phyloP scores from a whole-genome alignment of 371 early-diverging fungal genomes.

The Blakeslea trispora region DNA sequence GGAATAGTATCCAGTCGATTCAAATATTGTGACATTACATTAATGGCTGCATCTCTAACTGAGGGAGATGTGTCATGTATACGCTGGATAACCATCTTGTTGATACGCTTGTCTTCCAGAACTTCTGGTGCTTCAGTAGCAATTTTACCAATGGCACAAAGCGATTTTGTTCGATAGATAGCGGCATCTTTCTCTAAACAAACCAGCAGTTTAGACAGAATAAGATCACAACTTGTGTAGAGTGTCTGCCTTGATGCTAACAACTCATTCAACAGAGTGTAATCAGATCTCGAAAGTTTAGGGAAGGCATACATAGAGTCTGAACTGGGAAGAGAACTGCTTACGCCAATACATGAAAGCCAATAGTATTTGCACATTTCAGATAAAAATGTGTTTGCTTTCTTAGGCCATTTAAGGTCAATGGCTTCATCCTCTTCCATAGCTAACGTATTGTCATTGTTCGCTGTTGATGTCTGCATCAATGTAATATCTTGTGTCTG shows the following conservation, averaged over 20 bases:
- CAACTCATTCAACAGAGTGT: slow-evolving; percentile 41
- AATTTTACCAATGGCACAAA: slow-evolving; percentile 76
- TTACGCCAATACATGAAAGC: slow-evolving; percentile 17
- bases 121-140: slow-evolving; percentile 64
- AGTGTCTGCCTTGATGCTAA: slow-evolving; percentile 62
- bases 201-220: slow-evolving; percentile 64
- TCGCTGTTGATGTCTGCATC: background rate
- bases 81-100: slow-evolving; percentile 68
- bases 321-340: slow-evolving; percentile 9
- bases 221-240: slow-evolving; percentile 66
- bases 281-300: slow-evolving; percentile 31
- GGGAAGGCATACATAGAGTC: slow-evolving; percentile 22
- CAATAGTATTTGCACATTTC: slow-evolving; percentile 29
- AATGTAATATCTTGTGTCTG: background rate
- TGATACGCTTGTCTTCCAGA: slow-evolving; percentile 61
- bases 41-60: slow-evolving; percentile 91
- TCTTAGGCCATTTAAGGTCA: slow-evolving; percentile 22
- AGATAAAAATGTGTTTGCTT: slow-evolving; percentile 8
- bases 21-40: slow-evolving; percentile 82
- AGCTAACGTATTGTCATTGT: background rate
- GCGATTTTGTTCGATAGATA: slow-evolving; percentile 70
- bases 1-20: slow-evolving; percentile 62
- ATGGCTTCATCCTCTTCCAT: slow-evolving; percentile 6
- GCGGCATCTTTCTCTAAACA: slow-evolving; percentile 70
- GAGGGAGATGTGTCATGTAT: slow-evolving; percentile 82